Base-by-base conservation (phyloP, 1,284 basidiomycete species). In the Rhodofomes roseus region DNA sequence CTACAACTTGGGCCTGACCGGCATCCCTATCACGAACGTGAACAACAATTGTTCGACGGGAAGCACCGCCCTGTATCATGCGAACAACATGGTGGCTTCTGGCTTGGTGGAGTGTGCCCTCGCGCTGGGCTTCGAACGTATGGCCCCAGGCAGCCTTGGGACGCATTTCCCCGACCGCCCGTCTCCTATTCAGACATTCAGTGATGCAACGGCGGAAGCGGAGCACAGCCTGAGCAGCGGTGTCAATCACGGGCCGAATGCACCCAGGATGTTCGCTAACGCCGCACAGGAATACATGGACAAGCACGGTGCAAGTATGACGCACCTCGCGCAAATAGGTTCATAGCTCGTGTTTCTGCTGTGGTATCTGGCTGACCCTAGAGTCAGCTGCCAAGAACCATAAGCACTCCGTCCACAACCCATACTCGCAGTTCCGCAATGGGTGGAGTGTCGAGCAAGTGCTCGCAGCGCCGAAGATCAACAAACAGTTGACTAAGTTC, bases 21-120 rank as follows among this genome's bases (percentile, higher is more conserved):
- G 84, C 27, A 94, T 95, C 61, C 93, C 93, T 1, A 89, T 95
- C 67, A 83, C 90, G 56, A 95, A 95, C 67, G 90, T 93, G 55
- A 93, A 92, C 76, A 93, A 93, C 74, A 92, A 92, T 70, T 92
- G 91, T 66, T 87, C 89, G 1, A 92, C 90, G 0, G 90, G 90
- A 2, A 88, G 86, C 54, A 83, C 89, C 0, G 91, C 91, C 3
- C 77, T 93, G 18, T 89, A 82, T 69, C 81, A 88, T 43, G 89
- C 87, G 2, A 87, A 86, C 66, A 84, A 82, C 40, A 79, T 82
- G 23, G 82, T 93, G 50, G 89, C 86, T 66, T 82, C 81, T 25
- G 89, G 89, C 11, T 80, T 87, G 61, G 86, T 79, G 3, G 88
- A 93, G 58, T 94, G 92, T 70, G 81, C 87, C 0, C 78, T 95